Evolutionary conservation across 2,329 filamentous ascomycete species (phyloP).

Genomic region (Herpotrichia juniperi): DNA sequence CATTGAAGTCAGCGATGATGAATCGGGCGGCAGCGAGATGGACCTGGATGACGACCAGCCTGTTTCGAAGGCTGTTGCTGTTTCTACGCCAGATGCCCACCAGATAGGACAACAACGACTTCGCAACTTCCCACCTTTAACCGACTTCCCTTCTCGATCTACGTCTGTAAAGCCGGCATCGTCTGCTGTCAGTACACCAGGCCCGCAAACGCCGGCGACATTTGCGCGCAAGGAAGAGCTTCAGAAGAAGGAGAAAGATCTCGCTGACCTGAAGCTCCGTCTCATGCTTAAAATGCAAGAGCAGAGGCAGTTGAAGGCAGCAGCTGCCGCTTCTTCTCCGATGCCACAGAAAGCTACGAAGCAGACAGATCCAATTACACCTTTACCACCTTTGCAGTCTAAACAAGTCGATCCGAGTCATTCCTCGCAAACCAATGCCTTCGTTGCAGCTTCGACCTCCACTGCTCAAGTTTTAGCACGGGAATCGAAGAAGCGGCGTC

Average conservation of each 20-base stretch:
- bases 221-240: slow-evolving; percentile 50
- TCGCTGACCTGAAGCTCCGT: slow-evolving; percentile 47
- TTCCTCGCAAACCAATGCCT: neutral
- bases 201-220: slow-evolving; percentile 43
- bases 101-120: slow-evolving; percentile 12
- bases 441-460: neutral
- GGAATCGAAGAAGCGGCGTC: slow-evolving; percentile 48
- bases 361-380: neutral
- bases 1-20: slow-evolving; percentile 84
- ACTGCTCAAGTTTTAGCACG: slow-evolving; percentile 9
- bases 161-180: slow-evolving; percentile 24
- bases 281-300: slow-evolving; percentile 9
- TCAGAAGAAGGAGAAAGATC: slow-evolving; percentile 55
- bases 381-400: neutral
- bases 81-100: neutral
- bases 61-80: slow-evolving; percentile 17
- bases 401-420: neutral
- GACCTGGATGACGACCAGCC: slow-evolving; percentile 65
- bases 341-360: neutral
- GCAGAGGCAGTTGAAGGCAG: neutral
- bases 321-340: neutral
- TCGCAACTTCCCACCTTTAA: slow-evolving; percentile 20
- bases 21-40: slow-evolving; percentile 67
- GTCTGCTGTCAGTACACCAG: slow-evolving; percentile 37
- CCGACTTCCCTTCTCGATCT: slow-evolving; percentile 33